Evolutionary conservation across 768 basidiomycete genomes (phyloP), one percentile per base, ranked within the genome.

Genomic region (Trametes cubensis): DNA sequence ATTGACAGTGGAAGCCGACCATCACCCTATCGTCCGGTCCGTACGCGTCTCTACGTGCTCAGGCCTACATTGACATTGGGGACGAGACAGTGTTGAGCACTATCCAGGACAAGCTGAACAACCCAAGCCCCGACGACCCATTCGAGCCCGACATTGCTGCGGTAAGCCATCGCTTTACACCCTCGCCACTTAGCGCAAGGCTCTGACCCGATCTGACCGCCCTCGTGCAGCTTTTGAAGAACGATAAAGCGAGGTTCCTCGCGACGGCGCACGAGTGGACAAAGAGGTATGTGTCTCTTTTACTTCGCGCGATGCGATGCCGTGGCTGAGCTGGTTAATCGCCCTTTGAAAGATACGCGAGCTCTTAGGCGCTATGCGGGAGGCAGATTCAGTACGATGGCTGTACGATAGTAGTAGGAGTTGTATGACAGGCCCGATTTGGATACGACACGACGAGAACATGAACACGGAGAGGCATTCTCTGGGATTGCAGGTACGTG

Each of bases 61-160:
- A 13, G 4, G 4, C 6, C 45, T 26, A 34, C 11, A 21, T 30
- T 61, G 26, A 50, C 25, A 8, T 45, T 8, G 8, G 7, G 42
- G 20, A 28, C 28, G 28, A 28, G 28, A 52, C 45, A 94, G 92
- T 94, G 1, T 81, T 94, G 20, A 78, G 79, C 25, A 84, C 86
- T 50, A 85, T 94, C 61, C 87, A 90, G 72, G 90, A 93, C 71
- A 94, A 94, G 75, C 70, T 94, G 53, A 93, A 93, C 72, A 92
- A 94, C 72, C 92, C 92, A 18, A 90, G 88, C 71, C 81, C 90
- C 18, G 92, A 94, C 69, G 92, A 94, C 71, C 92, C 92, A 0
- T 94, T 92, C 69, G 90, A 93, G 69, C 89, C 92, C 28, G 91
- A 93, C 0, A 90, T 93, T 66, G 92, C 92, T 40, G 87, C 87